Evolutionary conservation across 163 green algal genomes (phyloP).

Genomic region (Volvox carteri): DNA sequence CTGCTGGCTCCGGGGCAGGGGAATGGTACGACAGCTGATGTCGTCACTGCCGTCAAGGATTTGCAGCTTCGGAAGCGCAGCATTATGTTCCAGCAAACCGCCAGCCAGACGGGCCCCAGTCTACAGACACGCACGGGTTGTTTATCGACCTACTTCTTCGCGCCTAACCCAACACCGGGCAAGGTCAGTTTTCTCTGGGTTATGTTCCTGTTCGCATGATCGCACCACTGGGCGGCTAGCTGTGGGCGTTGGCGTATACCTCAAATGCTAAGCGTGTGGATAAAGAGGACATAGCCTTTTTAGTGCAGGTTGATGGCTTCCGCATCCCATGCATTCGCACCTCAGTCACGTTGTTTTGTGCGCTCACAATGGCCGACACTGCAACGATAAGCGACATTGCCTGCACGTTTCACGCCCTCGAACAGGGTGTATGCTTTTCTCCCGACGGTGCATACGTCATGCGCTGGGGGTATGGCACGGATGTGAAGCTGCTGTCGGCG

Average conservation of each 20-base stretch:
- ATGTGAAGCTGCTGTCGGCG: constrained; percentile 51
- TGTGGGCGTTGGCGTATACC: too few relatives aligned
- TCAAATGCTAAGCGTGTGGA: too few relatives aligned
- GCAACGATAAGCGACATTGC: too few relatives aligned
- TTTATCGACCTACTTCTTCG: constrained; percentile 45
- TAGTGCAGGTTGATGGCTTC: too few relatives aligned
- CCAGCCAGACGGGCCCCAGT: constrained; percentile 14
- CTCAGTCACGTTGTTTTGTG: too few relatives aligned
- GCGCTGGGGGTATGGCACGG: constrained; percentile 55
- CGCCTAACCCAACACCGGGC: constrained; percentile 51
- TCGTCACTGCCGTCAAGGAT: constrained; percentile 42
- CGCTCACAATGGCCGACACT: too few relatives aligned
- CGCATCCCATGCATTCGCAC: too few relatives aligned
- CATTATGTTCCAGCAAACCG: constrained; percentile 20
- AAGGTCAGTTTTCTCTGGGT: constrained; percentile 20
- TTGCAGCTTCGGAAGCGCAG: constrained; percentile 46
- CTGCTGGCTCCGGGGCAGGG: constrained; percentile 28
- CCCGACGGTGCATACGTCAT: constrained; percentile 47
- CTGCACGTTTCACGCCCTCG: too few relatives aligned
- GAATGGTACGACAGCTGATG: constrained; percentile 31
- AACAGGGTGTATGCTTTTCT: constrained; percentile 50
- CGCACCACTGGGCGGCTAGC: too few relatives aligned
- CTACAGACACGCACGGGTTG: constrained; percentile 14
- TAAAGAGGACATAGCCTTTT: too few relatives aligned
- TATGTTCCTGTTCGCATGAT: neutral